Evolutionary conservation across 768 basidiomycete genomes (phyloP), one percentile per base, ranked within the genome.

Genomic region (Fibroporia radiculosa): DNA sequence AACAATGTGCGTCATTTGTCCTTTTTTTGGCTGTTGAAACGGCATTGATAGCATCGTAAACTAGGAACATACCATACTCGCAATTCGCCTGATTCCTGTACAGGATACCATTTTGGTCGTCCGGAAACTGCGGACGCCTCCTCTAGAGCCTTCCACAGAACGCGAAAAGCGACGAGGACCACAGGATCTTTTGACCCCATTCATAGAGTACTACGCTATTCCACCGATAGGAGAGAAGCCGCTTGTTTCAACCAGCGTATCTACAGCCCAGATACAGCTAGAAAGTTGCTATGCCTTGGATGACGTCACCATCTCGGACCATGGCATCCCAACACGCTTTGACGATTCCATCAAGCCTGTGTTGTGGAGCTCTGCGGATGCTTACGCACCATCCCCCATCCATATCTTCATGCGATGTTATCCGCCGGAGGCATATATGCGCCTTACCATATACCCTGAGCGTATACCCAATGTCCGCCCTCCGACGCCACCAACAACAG

Each of bases 101-200:
- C 50, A 56, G 25, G 29, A 47, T 19, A 37, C 43, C 10, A 44
- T 61, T 31, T 48, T 61, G 39, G 54, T 61, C 38, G 49, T 61
- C 1, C 56, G 56, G 8, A 47, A 51, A 36, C 22, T 56, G 12
- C 42, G 28, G 14, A 11, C 27, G 5, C 46, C 23, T 35, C 19
- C 14, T 20, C 31, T 16, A 31, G 13, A 1, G 19, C 6, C 3
- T 34, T 24, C 13, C 42, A 13, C 18, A 14, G 31, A 14, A 25
- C 38, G 6, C 19, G 42, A 4, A 49, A 24, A 43, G 47, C 22
- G n/a, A 27, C 0, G 41, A n/a, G n/a, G n/a, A n/a, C n/a, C n/a
- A n/a, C n/a, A n/a, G n/a, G n/a, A n/a, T 31, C 8, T 31, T 31
- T 31, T 31, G n/a, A 31, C 29, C 29, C 29, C n/a, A n/a, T 31